These are phyloP conservation scores for Alternaria postmessia DNA, from an alignment of 2,329 filamentous ascomycete species.

Conservation along the genomic window DNA sequence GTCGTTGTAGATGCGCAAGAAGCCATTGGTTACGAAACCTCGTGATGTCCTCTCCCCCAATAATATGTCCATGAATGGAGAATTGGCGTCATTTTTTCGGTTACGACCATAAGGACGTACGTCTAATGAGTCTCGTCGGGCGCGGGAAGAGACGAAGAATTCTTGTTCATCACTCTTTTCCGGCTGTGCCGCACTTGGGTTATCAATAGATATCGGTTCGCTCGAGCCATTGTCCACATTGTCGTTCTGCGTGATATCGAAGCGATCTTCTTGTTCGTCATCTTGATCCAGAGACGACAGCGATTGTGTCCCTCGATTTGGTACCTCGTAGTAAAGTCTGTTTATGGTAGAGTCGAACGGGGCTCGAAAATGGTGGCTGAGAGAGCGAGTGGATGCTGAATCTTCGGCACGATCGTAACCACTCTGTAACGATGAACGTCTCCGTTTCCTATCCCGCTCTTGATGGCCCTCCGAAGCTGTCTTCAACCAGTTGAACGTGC, in stretches of 20 bases:
- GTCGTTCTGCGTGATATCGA: not conserved
- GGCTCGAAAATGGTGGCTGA: not conserved
- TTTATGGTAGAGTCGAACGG: not conserved
- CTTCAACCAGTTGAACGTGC: conserved; percentile 55
- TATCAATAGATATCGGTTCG: not conserved
- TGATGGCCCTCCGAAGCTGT: conserved; percentile 18
- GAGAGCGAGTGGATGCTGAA: conserved; percentile 8
- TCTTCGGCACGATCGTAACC: not conserved
- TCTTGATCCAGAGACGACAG: not conserved
- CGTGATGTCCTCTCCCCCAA: conserved; percentile 23
- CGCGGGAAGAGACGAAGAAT: not conserved
- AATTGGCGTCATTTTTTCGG: conserved; percentile 11
- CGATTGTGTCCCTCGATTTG: not conserved
- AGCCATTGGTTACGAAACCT: conserved; percentile 50
- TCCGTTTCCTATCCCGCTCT: conserved; percentile 4
- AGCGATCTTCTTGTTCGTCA: not conserved
- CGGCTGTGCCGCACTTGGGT: not conserved
- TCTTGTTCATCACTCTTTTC: not conserved
- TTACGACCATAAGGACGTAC: not conserved
- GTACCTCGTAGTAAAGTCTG: not conserved
- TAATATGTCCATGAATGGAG: conserved; percentile 44
- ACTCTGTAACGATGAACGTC: conserved; percentile 17
- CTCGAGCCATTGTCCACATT: not conserved
- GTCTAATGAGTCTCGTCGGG: not conserved
- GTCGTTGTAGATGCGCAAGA: conserved; percentile 62